Conservation (phyloP, 495 filamentous ascomycete genomes). For the Lasiosphaeris hirsuta region DNA sequence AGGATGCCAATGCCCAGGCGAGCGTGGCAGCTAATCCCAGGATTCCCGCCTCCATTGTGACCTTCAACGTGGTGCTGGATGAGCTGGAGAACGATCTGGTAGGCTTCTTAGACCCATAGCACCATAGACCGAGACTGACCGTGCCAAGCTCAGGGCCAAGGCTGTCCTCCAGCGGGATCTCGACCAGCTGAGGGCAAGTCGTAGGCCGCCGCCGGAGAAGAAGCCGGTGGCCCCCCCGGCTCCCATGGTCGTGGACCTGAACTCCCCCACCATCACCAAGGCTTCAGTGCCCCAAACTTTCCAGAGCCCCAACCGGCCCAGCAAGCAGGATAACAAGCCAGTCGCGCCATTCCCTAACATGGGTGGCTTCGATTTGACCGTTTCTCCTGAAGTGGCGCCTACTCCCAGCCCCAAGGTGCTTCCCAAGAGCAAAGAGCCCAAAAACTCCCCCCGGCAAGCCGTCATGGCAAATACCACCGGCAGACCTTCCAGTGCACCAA, state of each 20-base stretch:
- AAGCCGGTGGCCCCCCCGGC: slow-evolving; percentile 34
- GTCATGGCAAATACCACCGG: slow-evolving; percentile 12
- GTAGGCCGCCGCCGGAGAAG: slow-evolving; percentile 17
- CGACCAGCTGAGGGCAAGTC: slow-evolving; percentile 32
- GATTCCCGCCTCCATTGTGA: slow-evolving; percentile 35
- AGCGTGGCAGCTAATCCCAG: slow-evolving; percentile 32
- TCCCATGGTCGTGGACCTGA: slow-evolving; percentile 33
- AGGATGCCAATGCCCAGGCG: slow-evolving; percentile 25
- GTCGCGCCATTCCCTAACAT: slow-evolving; percentile 49
- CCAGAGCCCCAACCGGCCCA: slow-evolving; percentile 6
- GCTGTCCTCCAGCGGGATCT: slow-evolving; percentile 43
- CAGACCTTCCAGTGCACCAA: slow-evolving; percentile 19
- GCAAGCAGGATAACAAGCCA: slow-evolving; percentile 35
- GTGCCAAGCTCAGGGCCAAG: slow-evolving; percentile 38
- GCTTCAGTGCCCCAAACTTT: slow-evolving; percentile 15
- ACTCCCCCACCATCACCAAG: slow-evolving; percentile 17
- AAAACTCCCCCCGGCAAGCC: slow-evolving; percentile 18
- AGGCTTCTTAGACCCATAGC: slow-evolving; percentile 15
- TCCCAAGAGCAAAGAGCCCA: slow-evolving; percentile 18
- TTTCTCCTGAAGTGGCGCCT: slow-evolving; percentile 17
- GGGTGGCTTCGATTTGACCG: slow-evolving; percentile 33
- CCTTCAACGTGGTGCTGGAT: slow-evolving; percentile 49
- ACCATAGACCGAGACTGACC: slow-evolving; percentile 14
- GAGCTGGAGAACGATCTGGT: slow-evolving; percentile 53
- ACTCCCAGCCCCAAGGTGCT: slow-evolving; percentile 20